These are phyloP conservation scores for Solioccasus polychromus DNA, from an alignment of 768 basidiomycete species.

Conservation along the genomic window DNA sequence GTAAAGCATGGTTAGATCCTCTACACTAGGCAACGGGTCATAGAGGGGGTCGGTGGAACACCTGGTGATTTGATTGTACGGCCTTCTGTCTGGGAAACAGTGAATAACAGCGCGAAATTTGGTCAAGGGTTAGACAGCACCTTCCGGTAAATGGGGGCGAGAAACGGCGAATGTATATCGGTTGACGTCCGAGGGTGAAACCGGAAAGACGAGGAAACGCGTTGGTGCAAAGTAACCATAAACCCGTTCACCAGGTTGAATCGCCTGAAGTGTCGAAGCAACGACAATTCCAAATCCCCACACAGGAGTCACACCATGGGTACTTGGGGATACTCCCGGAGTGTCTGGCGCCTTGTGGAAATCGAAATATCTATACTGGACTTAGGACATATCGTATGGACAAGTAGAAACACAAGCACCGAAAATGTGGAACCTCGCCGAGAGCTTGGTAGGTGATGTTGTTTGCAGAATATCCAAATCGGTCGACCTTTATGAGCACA, in stretches of 20 bases:
- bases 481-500: conserved; percentile 56
- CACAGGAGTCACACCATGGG: conserved; percentile 65
- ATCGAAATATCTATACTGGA: conserved; percentile 61
- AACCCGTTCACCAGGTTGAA: conserved; percentile 54
- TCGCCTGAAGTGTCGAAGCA: conserved; percentile 45
- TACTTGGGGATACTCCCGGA: conserved; percentile 39
- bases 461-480: conserved; percentile 71
- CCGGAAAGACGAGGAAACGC: conserved; percentile 52
- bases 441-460: conserved; percentile 67
- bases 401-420: conserved; percentile 20
- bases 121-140: conserved; percentile 27
- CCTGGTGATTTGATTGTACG: conserved; percentile 66
- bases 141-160: conserved; percentile 59
- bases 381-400: not conserved
- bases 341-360: conserved; percentile 51
- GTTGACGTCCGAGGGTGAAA: conserved; percentile 52
- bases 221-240: conserved; percentile 62
- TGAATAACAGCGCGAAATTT: not conserved
- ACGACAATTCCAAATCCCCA: conserved; percentile 69
- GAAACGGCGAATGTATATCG: conserved; percentile 53
- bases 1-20: conserved; percentile 71
- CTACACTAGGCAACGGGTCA: conserved; percentile 40
- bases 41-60: conserved; percentile 58
- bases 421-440: conserved; percentile 41
- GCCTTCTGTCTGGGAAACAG: conserved; percentile 51